Evolutionary conservation across 306 rosid genomes (phyloP).

Genomic region (Corylus americana): DNA sequence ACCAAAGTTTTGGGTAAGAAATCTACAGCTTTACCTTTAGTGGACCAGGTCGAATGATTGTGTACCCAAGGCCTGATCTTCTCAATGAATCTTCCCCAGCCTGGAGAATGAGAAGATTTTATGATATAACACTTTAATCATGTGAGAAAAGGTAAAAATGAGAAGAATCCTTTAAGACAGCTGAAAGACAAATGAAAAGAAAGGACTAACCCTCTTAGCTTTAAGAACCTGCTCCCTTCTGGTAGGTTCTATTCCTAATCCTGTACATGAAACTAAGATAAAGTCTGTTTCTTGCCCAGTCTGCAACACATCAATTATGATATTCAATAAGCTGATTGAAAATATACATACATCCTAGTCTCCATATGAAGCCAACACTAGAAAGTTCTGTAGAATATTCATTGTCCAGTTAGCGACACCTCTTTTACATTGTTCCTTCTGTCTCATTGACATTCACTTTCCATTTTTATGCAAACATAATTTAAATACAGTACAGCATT

Average conservation of each 20-base stretch:
- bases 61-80: conserved; percentile 96
- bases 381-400: background rate
- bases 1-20: conserved; percentile 18
- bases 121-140: conserved; percentile 25
- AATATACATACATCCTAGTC: background rate
- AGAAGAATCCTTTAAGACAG: conserved; percentile 5
- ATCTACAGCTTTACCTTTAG: conserved; percentile 52
- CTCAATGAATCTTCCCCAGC: conserved; percentile 96
- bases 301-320: conserved; percentile 50
- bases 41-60: conserved; percentile 95
- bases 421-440: background rate
- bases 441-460: background rate
- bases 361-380: conserved; percentile 8
- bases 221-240: conserved; percentile 96
- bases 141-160: background rate
- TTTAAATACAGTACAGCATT: background rate
- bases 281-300: conserved; percentile 97
- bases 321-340: conserved; percentile 18
- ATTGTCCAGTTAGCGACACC: conserved; percentile 11
- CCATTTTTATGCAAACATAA: background rate
- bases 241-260: conserved; percentile 83
- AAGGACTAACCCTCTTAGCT: conserved; percentile 79
- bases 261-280: conserved; percentile 93
- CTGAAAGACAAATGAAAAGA: conserved; percentile 27
- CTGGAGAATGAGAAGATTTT: conserved; percentile 40